Percentiles rank a stretch among this genome's conserved stretches.
These are phyloP conservation scores for Lachnellula hyalina DNA, from an alignment of 2,329 filamentous ascomycete genomes.

Conservation along the genomic window DNA sequence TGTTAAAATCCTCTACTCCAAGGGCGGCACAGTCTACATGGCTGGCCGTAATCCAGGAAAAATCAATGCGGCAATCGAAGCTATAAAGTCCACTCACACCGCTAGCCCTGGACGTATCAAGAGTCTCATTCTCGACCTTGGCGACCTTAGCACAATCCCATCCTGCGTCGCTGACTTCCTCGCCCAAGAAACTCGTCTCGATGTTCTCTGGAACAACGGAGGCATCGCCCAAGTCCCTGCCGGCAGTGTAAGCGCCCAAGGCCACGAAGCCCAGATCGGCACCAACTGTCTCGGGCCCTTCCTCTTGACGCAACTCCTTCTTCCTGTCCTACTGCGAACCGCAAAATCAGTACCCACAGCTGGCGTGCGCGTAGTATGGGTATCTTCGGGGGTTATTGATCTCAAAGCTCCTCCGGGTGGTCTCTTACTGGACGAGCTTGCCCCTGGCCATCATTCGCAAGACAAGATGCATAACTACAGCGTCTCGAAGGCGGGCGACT, in stretches of 20 bases:
- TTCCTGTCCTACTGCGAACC: conserved; percentile 13
- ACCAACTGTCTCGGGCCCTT: conserved; percentile 34
- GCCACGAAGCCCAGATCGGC: conserved; percentile 32
- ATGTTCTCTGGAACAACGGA: conserved; percentile 38
- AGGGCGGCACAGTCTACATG: conserved; percentile 39
- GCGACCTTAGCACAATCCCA: conserved; percentile 34
- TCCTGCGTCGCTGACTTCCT: conserved; percentile 31
- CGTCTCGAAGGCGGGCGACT: conserved; percentile 17
- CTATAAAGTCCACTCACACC: conserved; percentile 33
- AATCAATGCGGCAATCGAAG: conserved; percentile 22
- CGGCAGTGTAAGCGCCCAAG: conserved; percentile 27
- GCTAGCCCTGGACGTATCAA: conserved; percentile 29
- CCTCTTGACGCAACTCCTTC: conserved; percentile 33
- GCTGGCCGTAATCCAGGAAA: conserved; percentile 35
- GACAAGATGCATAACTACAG: conserved; percentile 12
- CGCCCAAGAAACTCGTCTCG: conserved; percentile 31
- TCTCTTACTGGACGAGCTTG: conserved; percentile 9
- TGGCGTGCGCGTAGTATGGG: conserved; percentile 17
- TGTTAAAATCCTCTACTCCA: conserved; percentile 34
- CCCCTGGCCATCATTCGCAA: neutral
- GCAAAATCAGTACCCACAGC: conserved; percentile 2
- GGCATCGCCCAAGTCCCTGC: conserved; percentile 31
- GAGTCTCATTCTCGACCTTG: conserved; percentile 35
- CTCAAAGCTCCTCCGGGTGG: conserved; percentile 7
- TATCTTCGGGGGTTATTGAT: conserved; percentile 17